Percentiles rank a stretch among this genome's conserved stretches.
phyloP scores from a whole-genome alignment of 2,329 filamentous ascomycete species.

The Cercospora zeina region DNA sequence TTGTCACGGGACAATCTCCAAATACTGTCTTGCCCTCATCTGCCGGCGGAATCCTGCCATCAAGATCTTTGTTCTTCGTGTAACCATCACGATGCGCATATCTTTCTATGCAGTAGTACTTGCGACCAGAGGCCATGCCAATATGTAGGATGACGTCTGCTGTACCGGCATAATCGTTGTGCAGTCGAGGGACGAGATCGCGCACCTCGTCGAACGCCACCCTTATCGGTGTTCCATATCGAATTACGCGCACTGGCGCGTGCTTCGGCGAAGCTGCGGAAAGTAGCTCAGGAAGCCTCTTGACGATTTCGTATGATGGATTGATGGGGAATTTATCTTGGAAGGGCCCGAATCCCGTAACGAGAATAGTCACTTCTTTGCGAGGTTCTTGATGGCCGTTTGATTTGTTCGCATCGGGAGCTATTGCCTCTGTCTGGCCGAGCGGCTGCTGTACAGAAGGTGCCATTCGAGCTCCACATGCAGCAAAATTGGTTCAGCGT shows the following conservation, averaged over 20 bases:
- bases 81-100: slow-evolving; percentile 73
- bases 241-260: slow-evolving; percentile 60
- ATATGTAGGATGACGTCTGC: slow-evolving; percentile 74
- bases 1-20: slow-evolving; percentile 34
- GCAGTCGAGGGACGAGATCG: slow-evolving; percentile 62
- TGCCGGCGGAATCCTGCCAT: slow-evolving; percentile 48
- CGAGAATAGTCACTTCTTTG: slow-evolving; percentile 44
- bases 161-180: slow-evolving; percentile 49
- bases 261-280: slow-evolving; percentile 42
- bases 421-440: neutral
- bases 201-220: slow-evolving; percentile 71
- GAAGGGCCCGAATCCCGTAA: slow-evolving; percentile 62
- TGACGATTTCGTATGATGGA: slow-evolving; percentile 77
- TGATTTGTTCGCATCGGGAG: neutral
- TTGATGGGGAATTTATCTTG: slow-evolving; percentile 68
- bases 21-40: slow-evolving; percentile 34
- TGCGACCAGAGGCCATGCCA: slow-evolving; percentile 69
- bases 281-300: slow-evolving; percentile 65
- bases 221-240: slow-evolving; percentile 66
- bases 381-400: slow-evolving; percentile 9
- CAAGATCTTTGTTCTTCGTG: slow-evolving; percentile 63
- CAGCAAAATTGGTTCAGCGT: neutral
- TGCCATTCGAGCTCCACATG: slow-evolving; percentile 17
- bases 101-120: slow-evolving; percentile 70
- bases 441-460: slow-evolving; percentile 20